These are phyloP conservation scores for Fusarium secorum DNA, from an alignment of 2,329 filamentous ascomycete species.

Conservation along the genomic window DNA sequence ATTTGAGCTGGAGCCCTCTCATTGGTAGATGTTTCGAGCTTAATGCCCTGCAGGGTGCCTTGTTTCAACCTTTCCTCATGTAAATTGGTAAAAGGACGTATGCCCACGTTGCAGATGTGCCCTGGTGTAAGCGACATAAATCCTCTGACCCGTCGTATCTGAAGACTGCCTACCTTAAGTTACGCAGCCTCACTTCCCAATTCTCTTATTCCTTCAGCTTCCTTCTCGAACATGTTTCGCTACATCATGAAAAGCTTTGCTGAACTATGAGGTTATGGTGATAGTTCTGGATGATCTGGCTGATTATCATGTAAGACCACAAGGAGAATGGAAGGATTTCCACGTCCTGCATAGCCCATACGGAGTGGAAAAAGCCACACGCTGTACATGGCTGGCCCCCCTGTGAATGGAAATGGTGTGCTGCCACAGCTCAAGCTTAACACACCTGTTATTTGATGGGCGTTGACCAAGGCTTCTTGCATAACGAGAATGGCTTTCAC, in stretches of 20 bases:
- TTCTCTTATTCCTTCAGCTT: background rate
- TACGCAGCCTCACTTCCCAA: background rate
- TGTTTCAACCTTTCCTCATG: conserved; percentile 7
- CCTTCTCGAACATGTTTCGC: background rate
- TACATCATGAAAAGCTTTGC: background rate
- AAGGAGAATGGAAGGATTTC: background rate
- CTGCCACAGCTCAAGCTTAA: background rate
- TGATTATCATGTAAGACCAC: background rate
- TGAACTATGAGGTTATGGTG: background rate
- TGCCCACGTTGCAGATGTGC: background rate
- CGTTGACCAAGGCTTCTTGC: conserved; percentile 2
- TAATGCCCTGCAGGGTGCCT: conserved; percentile 3
- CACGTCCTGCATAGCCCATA: background rate
- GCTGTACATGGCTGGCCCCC: background rate
- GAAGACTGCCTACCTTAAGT: background rate
- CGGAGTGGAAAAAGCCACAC: background rate
- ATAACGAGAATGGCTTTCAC: background rate
- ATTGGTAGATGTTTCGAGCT: conserved; percentile 1
- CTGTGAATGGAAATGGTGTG: conserved; percentile 3
- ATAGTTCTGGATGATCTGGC: background rate
- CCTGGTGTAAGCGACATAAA: background rate
- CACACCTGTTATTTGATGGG: background rate
- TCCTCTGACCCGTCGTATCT: background rate
- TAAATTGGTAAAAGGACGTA: background rate
- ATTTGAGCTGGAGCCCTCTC: background rate